phyloP scores from a whole-genome alignment of 2,329 filamentous ascomycete species.

The Clathrospora elynae region DNA sequence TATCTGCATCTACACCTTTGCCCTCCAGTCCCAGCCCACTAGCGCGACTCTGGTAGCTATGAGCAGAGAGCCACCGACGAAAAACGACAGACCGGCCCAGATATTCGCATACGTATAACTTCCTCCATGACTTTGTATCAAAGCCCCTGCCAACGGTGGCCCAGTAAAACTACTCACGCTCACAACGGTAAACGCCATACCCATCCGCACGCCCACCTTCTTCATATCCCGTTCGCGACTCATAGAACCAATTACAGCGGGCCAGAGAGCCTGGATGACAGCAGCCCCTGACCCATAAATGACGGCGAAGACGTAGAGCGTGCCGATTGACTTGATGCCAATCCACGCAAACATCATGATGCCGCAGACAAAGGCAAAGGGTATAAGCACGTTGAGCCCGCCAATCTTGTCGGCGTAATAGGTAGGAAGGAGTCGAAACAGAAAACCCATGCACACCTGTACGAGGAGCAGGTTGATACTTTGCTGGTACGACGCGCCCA shows the following conservation, averaged over 20 bases:
- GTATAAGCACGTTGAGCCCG: constrained; percentile 56
- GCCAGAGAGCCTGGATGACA: constrained; percentile 41
- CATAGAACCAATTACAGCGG: constrained; percentile 30
- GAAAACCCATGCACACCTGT: constrained; percentile 55
- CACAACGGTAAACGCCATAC: constrained; percentile 47
- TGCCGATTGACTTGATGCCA: constrained; percentile 30
- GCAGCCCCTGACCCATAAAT: constrained; percentile 38
- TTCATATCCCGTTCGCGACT: constrained; percentile 45
- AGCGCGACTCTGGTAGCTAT: constrained; percentile 34
- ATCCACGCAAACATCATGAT: constrained; percentile 51
- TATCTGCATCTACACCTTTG: constrained; percentile 34
- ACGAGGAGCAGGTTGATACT: constrained; percentile 63
- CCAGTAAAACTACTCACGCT: constrained; percentile 45
- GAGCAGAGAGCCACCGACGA: constrained; percentile 34
- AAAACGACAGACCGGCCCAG: constrained; percentile 42
- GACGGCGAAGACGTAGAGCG: constrained; percentile 39
- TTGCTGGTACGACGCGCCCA: constrained; percentile 56
- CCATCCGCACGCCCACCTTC: constrained; percentile 43
- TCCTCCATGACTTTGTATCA: constrained; percentile 38
- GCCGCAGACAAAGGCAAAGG: constrained; percentile 54
- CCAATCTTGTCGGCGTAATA: constrained; percentile 49
- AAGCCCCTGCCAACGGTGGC: constrained; percentile 43
- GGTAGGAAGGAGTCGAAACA: constrained; percentile 56
- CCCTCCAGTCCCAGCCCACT: constrained; percentile 38
- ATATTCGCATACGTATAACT: constrained; percentile 46